Conservation (phyloP, 805 yeast species). For the Myxozyma neglecta region DNA sequence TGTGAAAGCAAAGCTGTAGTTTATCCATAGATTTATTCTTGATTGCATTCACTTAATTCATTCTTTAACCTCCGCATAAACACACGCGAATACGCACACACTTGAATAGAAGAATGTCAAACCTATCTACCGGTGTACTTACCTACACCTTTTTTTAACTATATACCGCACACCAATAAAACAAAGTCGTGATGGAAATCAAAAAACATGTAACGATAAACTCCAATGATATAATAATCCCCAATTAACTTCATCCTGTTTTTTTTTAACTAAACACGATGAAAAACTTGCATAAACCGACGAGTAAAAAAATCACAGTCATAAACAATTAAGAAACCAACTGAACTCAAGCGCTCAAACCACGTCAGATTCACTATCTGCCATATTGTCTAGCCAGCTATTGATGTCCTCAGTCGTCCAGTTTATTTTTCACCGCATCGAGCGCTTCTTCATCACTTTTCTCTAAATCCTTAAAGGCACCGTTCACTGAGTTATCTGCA, state of each 20-base stretch:
- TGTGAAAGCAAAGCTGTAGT: constrained; percentile 30
- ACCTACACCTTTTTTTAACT: not conserved
- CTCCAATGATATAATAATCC: not conserved
- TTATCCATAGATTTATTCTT: no score
- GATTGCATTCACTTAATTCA: no score
- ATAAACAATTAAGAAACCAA: not conserved
- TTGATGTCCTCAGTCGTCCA: constrained; percentile 21
- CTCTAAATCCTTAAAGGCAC: not conserved
- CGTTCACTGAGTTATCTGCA: constrained; percentile 1
- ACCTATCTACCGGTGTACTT: not conserved
- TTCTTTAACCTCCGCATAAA: no score
- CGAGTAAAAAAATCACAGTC: not conserved
- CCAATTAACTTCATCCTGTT: not conserved
- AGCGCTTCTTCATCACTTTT: constrained; percentile 1
- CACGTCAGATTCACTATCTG: not conserved
- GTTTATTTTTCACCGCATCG: constrained; percentile 6
- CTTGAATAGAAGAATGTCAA: not conserved
- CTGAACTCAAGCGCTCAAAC: not conserved
- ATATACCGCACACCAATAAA: not conserved
- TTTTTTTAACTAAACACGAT: not conserved
- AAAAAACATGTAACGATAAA: not conserved
- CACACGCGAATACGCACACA: not conserved
- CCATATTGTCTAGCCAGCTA: constrained; percentile 15
- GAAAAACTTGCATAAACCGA: not conserved
- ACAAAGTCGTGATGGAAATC: not conserved